Percentiles rank a stretch among this genome's conserved stretches.
phyloP scores from a whole-genome alignment of 768 basidiomycete genomes.

The Myochromella boudieri region DNA sequence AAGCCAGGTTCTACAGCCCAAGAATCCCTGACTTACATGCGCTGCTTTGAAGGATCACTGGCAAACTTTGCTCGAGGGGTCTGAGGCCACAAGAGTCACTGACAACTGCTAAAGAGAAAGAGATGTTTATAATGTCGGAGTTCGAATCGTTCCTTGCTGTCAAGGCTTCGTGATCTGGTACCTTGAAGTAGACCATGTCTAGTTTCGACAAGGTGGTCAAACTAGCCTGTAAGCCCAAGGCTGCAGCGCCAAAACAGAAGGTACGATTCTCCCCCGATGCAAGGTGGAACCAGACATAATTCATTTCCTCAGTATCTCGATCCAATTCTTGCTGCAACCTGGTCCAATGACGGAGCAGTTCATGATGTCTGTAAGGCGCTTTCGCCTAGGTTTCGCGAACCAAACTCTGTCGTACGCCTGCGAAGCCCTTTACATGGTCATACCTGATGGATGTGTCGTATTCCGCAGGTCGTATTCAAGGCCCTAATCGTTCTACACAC shows the following conservation, averaged over 20 bases:
- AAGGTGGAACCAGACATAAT: conserved; percentile 5
- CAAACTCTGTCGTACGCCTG: conserved; percentile 79
- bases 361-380: conserved; percentile 93
- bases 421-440: not conserved
- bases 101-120: too few species aligned
- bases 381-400: conserved; percentile 81
- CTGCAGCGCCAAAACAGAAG: conserved; percentile 94
- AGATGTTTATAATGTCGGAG: conserved; percentile 16
- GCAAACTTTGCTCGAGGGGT: too few species aligned
- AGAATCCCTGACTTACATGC: too few species aligned
- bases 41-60: too few species aligned
- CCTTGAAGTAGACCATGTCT: conserved; percentile 47
- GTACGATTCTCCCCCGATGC: conserved; percentile 35
- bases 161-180: conserved; percentile 16
- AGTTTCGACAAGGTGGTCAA: conserved; percentile 93
- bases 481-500: conserved; percentile 93
- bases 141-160: conserved; percentile 16
- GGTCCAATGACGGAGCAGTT: conserved; percentile 90
- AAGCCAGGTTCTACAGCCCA: too few species aligned
- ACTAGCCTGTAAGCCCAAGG: conserved; percentile 96
- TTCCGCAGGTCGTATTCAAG: conserved; percentile 91
- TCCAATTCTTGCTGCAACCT: conserved; percentile 95
- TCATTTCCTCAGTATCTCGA: conserved; percentile 76
- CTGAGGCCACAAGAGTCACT: too few species aligned
- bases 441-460: conserved; percentile 2